Base-by-base conservation (phyloP, 1,284 basidiomycete genomes). In the Ganoderma lingzhi region DNA sequence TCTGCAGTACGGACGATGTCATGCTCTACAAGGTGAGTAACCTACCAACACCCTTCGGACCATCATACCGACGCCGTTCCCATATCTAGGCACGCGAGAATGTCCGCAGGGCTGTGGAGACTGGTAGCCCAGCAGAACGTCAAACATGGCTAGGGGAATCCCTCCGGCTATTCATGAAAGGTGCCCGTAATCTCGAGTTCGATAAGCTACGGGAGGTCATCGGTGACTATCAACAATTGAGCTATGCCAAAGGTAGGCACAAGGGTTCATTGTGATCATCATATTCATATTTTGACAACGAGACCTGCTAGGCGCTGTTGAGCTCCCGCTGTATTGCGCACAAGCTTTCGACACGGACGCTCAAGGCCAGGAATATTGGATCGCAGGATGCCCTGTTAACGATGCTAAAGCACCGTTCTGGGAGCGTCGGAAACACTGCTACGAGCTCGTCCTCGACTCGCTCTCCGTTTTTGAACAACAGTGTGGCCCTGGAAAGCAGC, bases 1-100 rank as follows among this genome's bases (percentile, higher is more conserved):
- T 99, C 87, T 99, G 97, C 81, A 97, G 96, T 76, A 93, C 97
- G 0, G 98, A 98, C 77, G 98, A 99, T 82, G 98, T 99, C 56
- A 94, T 98, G 84, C 84, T 98, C 62, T 99, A 99, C 86, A 99
- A 99, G 86, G 95, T 90, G 72, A 72, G 80, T 70, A n/a, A 56
- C 23, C 48, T 10, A 3, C 19, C 19, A 9, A 15, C 42, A 17
- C 10, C 14, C 10, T 17, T 45, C 3, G 2, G 14, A 17, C 6
- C 3, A 19, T 30, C 15, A 9, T 48, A 9, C 19, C 42, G 3
- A 30, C 14, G 6, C n/a, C 9, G 15, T 30, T 51, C 15, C n/a
- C 19, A 9, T 35, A 1, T 23, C n/a, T 75, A 96, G 93, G 97
- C 97, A 0, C 93, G 96, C 78, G 98, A 99, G 82, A 95, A 93